phyloP scores from a whole-genome alignment of 176 grass and related monocot species.

The Paspalum vaginatum region DNA sequence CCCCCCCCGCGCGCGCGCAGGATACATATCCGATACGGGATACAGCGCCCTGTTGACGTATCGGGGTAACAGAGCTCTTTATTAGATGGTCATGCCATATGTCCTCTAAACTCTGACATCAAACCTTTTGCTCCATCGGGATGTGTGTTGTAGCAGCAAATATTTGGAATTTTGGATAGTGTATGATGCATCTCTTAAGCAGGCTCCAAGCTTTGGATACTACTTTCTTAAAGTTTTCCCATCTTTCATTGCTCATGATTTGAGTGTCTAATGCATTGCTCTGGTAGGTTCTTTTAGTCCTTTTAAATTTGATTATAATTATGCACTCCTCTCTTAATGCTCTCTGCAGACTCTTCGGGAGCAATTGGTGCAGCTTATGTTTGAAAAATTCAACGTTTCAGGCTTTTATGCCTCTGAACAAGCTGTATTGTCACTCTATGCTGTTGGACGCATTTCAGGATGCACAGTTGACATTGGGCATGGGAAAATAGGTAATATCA shows the following conservation, averaged over 20 bases:
- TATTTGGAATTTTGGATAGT: background rate
- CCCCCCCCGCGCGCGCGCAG: no score
- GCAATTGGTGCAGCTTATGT: slow-evolving; percentile 92
- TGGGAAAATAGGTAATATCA: slow-evolving; percentile 88
- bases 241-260: slow-evolving; percentile 22
- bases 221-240: background rate
- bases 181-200: slow-evolving; percentile 14
- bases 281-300: background rate
- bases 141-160: background rate
- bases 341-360: slow-evolving; percentile 75
- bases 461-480: slow-evolving; percentile 97
- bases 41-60: no score
- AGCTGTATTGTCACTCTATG: slow-evolving; percentile 95
- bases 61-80: no score
- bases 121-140: background rate
- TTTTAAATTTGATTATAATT: slow-evolving; percentile 37
- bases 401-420: slow-evolving; percentile 99
- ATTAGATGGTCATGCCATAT: slow-evolving; percentile 5
- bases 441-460: slow-evolving; percentile 93
- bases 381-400: slow-evolving; percentile 97
- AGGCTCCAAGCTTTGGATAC: slow-evolving; percentile 5
- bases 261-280: slow-evolving; percentile 2
- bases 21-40: no score
- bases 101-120: background rate
- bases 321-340: background rate